Evolutionary conservation across 108 stramenopile species (phyloP).

Genomic region (Epithemia pelagica): DNA sequence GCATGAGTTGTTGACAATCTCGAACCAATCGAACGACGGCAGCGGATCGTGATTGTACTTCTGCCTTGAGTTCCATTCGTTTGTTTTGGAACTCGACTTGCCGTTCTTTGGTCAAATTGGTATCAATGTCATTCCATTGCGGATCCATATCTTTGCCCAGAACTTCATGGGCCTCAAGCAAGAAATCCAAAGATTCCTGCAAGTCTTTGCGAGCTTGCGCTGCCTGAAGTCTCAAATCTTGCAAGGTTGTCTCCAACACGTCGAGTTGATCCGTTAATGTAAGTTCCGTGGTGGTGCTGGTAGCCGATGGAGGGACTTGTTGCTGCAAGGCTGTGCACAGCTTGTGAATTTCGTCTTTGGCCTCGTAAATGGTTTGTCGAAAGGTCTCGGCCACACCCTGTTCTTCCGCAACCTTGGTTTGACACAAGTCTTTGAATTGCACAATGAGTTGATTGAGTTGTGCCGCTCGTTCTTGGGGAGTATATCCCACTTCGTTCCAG

Average conservation of each 20-base stretch:
- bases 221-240: conserved; percentile 33
- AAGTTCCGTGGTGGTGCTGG: conserved; percentile 22
- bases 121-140: conserved; percentile 51
- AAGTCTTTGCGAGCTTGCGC: conserved; percentile 46
- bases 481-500: conserved; percentile 82
- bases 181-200: conserved; percentile 25
- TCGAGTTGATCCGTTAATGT: conserved; percentile 63
- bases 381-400: conserved; percentile 67
- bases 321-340: conserved; percentile 44
- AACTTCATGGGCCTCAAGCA: conserved; percentile 57
- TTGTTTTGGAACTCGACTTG: conserved; percentile 53
- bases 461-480: conserved; percentile 64
- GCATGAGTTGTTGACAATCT: conserved; percentile 76
- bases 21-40: conserved; percentile 60
- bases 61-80: conserved; percentile 64
- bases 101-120: conserved; percentile 51
- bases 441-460: conserved; percentile 69
- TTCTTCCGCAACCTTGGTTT: conserved; percentile 66
- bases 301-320: conserved; percentile 25
- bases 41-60: conserved; percentile 42
- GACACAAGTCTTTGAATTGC: conserved; percentile 50
- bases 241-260: conserved; percentile 47
- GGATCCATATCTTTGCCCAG: conserved; percentile 48
- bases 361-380: conserved; percentile 60
- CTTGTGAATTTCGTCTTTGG: conserved; percentile 44